Conservation (phyloP, 2,329 filamentous ascomycete genomes). For the Verticillium longisporum region DNA sequence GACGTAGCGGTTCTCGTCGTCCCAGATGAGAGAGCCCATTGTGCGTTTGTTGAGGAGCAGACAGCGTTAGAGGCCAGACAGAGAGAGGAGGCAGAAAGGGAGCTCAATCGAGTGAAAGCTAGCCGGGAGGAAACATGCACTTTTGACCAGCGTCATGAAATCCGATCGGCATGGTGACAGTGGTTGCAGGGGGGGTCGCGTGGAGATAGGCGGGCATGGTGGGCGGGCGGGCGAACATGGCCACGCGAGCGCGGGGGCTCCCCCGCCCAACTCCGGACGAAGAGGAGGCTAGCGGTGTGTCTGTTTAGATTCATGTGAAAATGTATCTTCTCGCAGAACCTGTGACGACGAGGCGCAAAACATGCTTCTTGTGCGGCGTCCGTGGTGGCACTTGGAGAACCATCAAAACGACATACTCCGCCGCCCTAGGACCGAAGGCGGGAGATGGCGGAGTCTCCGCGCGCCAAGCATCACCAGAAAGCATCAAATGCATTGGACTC, state of each 20-base stretch:
- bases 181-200: not conserved
- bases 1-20: slow-evolving; percentile 20
- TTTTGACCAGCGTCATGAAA: not conserved
- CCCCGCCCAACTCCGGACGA: not conserved
- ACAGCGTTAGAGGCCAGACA: too few relatives aligned
- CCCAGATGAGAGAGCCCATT: slow-evolving; percentile 26
- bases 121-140: not conserved
- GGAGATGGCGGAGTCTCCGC: not conserved
- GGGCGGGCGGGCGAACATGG: not conserved
- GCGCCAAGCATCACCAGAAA: not conserved
- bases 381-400: not conserved
- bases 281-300: not conserved
- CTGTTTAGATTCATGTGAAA: not conserved
- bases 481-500: not conserved
- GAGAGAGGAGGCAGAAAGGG: not conserved
- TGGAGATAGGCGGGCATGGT: not conserved
- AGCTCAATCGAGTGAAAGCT: not conserved
- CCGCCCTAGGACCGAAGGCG: not conserved
- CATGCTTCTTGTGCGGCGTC: not conserved
- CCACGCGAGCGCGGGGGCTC: not conserved
- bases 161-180: not conserved
- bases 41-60: not conserved
- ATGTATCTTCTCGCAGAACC: not conserved
- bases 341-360: not conserved
- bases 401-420: too few relatives aligned